phyloP scores from a whole-genome alignment of 2,329 filamentous ascomycete species.

The Aspergillus puulaauensis region DNA sequence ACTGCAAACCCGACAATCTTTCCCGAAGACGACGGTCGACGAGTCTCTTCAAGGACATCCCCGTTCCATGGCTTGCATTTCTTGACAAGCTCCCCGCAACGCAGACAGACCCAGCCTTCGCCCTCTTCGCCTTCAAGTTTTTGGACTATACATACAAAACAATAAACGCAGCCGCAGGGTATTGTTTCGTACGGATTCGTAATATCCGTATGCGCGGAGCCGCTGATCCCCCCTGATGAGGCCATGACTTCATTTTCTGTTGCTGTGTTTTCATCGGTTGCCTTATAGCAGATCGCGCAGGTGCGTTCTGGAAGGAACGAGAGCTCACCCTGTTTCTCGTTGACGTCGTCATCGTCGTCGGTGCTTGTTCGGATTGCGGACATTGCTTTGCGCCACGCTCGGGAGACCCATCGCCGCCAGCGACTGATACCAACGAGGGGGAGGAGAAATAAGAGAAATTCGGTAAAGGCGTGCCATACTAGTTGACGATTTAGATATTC shows the following conservation, averaged over 20 bases:
- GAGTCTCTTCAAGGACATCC: conserved; percentile 64
- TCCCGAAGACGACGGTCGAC: conserved; percentile 33
- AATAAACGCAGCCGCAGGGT: conserved; percentile 89
- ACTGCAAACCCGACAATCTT: conserved; percentile 45
- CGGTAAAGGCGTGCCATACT: conserved; percentile 99
- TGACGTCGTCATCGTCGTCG: conserved; percentile 53
- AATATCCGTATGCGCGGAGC: conserved; percentile 86
- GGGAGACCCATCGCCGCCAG: conserved; percentile 86
- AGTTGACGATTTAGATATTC: conserved; percentile 97
- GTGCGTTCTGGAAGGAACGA: conserved; percentile 87
- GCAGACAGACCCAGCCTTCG: conserved; percentile 86
- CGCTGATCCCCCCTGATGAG: conserved; percentile 73
- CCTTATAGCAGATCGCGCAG: conserved; percentile 94
- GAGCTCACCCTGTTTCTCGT: conserved; percentile 66
- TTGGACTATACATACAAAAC: conserved; percentile 91
- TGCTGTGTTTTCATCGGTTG: conserved; percentile 72
- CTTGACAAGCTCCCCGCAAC: conserved; percentile 80
- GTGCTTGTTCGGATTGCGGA: conserved; percentile 55
- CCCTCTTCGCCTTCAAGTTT: conserved; percentile 89
- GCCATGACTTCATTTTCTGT: conserved; percentile 73
- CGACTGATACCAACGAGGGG: conserved; percentile 91
- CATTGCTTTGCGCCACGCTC: conserved; percentile 81
- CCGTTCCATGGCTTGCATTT: conserved; percentile 90
- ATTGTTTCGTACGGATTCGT: conserved; percentile 94
- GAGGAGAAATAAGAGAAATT: conserved; percentile 96